Conservation (phyloP, 306 rosid genomes). For the Hylodesmum podocarpum region DNA sequence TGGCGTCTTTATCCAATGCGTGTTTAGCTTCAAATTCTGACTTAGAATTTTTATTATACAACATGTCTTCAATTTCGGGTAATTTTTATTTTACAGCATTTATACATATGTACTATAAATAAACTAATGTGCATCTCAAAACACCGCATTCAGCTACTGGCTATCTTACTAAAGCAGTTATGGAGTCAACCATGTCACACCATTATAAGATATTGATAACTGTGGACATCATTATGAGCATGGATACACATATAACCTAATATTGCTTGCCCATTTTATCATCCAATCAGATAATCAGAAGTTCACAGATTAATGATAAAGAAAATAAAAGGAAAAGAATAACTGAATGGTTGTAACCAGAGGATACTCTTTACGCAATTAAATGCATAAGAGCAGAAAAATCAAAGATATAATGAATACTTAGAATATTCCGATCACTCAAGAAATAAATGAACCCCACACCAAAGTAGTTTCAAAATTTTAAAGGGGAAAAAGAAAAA, state of each 20-base stretch:
- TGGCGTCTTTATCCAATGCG: background rate
- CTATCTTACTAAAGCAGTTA: background rate
- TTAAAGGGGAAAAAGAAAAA: background rate
- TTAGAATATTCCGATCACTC: background rate
- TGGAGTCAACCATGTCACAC: background rate
- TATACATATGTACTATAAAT: background rate
- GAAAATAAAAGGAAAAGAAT: background rate
- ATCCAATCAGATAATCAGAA: slow-evolving; percentile 12
- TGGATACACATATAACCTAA: slow-evolving; percentile 7
- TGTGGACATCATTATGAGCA: background rate
- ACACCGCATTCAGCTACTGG: background rate
- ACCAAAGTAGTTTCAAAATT: background rate
- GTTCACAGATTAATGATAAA: background rate
- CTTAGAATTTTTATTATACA: background rate
- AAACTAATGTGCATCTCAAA: background rate
- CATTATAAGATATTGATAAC: background rate
- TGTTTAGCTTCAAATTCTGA: background rate
- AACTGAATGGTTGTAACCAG: background rate
- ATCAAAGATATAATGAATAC: background rate
- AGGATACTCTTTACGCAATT: background rate
- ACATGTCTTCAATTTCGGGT: background rate
- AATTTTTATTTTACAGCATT: background rate
- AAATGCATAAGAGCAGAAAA: slow-evolving; percentile 6
- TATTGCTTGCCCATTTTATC: background rate
- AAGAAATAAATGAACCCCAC: slow-evolving; percentile 19